Evolutionary conservation across 768 basidiomycete species (phyloP).

Genomic region (Tephrocybe sp.): DNA sequence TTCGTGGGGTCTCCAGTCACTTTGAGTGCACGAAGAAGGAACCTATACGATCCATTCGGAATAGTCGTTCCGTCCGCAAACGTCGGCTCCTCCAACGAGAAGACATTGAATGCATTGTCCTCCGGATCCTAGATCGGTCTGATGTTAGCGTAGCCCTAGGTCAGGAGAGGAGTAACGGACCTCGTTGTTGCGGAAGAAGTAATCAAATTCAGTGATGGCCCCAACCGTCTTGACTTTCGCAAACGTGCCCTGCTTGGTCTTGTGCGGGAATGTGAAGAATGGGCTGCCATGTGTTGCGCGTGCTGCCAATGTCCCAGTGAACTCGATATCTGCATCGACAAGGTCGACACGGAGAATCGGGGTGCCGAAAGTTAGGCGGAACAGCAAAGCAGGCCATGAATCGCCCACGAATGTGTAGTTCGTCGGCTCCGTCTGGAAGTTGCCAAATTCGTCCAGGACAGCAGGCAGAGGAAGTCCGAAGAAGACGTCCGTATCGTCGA

Average conservation of each 20-base stretch:
- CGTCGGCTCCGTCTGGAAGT: constrained; percentile 36
- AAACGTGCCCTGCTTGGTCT: constrained; percentile 35
- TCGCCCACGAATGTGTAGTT: constrained; percentile 47
- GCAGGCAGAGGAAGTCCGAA: constrained; percentile 46
- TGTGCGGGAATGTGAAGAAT: constrained; percentile 41
- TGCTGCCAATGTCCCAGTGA: constrained; percentile 39
- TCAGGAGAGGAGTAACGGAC: constrained; percentile 24
- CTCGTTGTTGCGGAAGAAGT: constrained; percentile 45
- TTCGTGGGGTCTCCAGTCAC: constrained; percentile 43
- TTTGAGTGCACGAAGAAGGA: constrained; percentile 38
- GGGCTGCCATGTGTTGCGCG: constrained; percentile 20
- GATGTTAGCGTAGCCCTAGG: not conserved
- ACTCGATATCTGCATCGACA: constrained; percentile 39
- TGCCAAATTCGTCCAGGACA: constrained; percentile 39
- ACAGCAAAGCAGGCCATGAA: constrained; percentile 42
- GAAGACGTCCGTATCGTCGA: constrained; percentile 50
- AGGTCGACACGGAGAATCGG: constrained; percentile 47
- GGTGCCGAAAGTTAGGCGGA: constrained; percentile 49
- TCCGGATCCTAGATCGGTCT: constrained; percentile 13
- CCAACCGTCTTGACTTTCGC: constrained; percentile 44
- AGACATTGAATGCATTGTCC: constrained; percentile 29
- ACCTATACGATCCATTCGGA: constrained; percentile 39
- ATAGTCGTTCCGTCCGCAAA: constrained; percentile 47
- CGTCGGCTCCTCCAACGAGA: constrained; percentile 28
- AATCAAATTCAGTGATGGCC: constrained; percentile 45